Evolutionary conservation across 345 rosid species (phyloP), one percentile per base, ranked within the genome.

Genomic region (Leavenworthia alabamica): DNA sequence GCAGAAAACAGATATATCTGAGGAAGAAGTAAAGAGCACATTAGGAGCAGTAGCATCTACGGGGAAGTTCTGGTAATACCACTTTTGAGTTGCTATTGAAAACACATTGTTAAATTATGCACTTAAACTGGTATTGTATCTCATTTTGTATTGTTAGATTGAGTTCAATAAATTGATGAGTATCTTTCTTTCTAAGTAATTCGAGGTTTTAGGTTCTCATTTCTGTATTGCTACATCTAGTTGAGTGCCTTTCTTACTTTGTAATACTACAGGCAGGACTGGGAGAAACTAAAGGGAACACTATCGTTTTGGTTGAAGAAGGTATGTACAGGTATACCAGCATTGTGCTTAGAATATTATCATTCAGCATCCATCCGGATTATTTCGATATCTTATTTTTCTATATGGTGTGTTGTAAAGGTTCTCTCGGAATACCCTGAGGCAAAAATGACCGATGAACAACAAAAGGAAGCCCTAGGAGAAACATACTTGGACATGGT

Each of bases 251-350:
- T 41, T 20, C n/a, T 45, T 62, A 32, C 56, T 3, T 32, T 67
- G 7, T 40, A 46, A 43, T 60, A 53, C 13, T 32, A 31, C 78
- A 93, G 99, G 97, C 83, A 78, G 64, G 87, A 81, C 51, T 93
- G 99, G 99, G 88, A 77, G 46, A 80, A 83, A 64, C 71, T 93
- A 80, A 89, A 83, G 83, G 76, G 69, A 74, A 64, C 76, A 75
- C 73, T 93, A 31, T 93, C 90, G 49, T 89, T 70, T 76, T 79
- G 82, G 80, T 75, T 93, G 86, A 93, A 89, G 90, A 91, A 86
- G 99, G 99, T 93, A 88, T 67, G 88, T 83, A 74, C 86, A 80
- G 86, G 93, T 82, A 86, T 67, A 91, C 77, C 67, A 47, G 62
- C 55, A 17, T 71, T 42, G 65, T 66, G 26, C 33, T 40, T 55